phyloP scores from a whole-genome alignment of 495 filamentous ascomycete species.

The Daldinia decipiens region DNA sequence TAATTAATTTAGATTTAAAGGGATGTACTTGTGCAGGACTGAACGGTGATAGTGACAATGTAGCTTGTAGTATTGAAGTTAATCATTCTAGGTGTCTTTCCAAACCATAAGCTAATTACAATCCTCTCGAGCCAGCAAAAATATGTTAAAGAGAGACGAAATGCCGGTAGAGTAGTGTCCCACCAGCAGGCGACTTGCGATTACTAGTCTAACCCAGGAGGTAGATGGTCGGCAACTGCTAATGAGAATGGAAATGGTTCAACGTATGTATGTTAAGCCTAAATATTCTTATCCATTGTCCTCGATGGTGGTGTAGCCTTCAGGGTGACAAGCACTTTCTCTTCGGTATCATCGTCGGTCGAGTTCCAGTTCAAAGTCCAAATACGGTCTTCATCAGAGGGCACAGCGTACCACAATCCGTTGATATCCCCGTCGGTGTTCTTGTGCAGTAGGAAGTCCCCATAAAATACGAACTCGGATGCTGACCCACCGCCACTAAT shows the following conservation, averaged over 20 bases:
- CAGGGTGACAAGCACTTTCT: constrained; percentile 39
- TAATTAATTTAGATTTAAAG: too few relatives aligned
- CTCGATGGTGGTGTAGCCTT: constrained; percentile 45
- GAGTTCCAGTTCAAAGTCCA: constrained; percentile 52
- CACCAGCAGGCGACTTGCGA: neutral
- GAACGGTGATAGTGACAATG: neutral
- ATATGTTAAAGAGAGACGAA: neutral
- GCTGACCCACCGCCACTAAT: constrained; percentile 31
- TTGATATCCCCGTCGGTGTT: constrained; percentile 41
- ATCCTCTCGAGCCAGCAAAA: neutral
- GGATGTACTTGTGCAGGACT: neutral
- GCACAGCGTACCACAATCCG: constrained; percentile 48
- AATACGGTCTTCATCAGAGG: constrained; percentile 35
- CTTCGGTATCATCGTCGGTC: constrained; percentile 40
- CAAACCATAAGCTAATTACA: neutral
- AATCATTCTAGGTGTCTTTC: neutral
- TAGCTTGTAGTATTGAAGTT: neutral
- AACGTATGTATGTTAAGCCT: neutral
- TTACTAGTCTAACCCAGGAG: neutral
- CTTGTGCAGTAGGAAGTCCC: constrained; percentile 47
- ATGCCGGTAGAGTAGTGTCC: neutral
- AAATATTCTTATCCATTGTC: neutral
- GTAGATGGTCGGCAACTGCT: neutral
- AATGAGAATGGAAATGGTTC: neutral
- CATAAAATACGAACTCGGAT: constrained; percentile 52